phyloP scores from a whole-genome alignment of 768 basidiomycete species.

The Filobasidium floriforme region DNA sequence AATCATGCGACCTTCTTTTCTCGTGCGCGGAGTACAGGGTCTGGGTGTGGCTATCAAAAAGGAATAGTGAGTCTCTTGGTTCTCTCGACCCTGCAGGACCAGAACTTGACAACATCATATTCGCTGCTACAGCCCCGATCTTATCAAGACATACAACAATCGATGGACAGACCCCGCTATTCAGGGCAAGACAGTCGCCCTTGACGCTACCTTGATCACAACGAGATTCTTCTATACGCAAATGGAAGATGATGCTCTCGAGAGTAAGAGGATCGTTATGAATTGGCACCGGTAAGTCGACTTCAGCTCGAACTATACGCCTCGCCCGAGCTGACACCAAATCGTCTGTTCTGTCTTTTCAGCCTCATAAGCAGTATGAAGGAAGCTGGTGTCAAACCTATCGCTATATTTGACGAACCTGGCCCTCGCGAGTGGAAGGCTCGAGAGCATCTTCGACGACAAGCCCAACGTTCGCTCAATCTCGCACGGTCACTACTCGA shows the following conservation, averaged over 20 bases:
- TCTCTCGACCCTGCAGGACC: too few relatives aligned
- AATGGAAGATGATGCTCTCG: constrained; percentile 27
- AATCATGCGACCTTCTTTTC: not conserved
- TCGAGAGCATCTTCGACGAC: constrained; percentile 31
- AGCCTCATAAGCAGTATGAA: constrained; percentile 38
- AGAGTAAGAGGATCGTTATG: constrained; percentile 36
- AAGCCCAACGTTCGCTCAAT: constrained; percentile 23
- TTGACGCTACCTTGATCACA: constrained; percentile 42
- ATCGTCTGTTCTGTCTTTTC: not conserved
- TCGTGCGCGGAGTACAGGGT: not conserved
- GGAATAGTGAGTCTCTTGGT: too few relatives aligned
- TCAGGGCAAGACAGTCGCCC: constrained; percentile 35
- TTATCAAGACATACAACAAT: constrained; percentile 24
- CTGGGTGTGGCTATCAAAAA: not conserved
- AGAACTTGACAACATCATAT: too few relatives aligned
- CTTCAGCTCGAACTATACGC: too few relatives aligned
- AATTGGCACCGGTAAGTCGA: constrained; percentile 42
- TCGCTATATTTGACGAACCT: constrained; percentile 40
- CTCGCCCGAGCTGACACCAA: not conserved
- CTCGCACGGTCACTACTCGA: constrained; percentile 33
- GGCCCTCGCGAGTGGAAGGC: constrained; percentile 41
- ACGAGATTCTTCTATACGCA: constrained; percentile 40
- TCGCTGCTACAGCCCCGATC: constrained; percentile 19
- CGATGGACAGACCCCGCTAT: constrained; percentile 38
- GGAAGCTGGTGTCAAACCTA: constrained; percentile 32